Percentiles rank a stretch among this genome's conserved stretches.
phyloP scores from a whole-genome alignment of 345 rosid species.

The Eucalyptus urophylla region DNA sequence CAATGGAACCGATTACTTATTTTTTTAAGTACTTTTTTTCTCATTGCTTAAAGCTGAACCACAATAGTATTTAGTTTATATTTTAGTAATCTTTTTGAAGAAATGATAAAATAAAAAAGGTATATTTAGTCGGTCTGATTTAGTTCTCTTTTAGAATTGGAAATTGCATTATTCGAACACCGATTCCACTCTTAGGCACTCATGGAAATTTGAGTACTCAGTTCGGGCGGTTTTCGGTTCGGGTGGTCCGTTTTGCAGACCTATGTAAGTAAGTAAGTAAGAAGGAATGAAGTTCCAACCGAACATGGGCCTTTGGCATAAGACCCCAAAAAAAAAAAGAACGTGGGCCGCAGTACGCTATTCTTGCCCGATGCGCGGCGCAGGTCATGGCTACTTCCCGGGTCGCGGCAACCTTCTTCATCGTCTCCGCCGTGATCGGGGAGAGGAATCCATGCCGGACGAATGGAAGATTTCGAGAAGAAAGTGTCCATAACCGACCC shows the following conservation, averaged over 20 bases:
- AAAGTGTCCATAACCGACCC: conserved; percentile 45
- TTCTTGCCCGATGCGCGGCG: neutral
- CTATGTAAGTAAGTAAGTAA: rapidly evolving
- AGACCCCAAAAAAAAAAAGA: too few relatives aligned
- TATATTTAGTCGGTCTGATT: rapidly evolving
- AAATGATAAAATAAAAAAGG: too few relatives aligned
- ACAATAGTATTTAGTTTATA: rapidly evolving
- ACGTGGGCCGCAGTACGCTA: neutral
- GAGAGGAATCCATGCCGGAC: neutral
- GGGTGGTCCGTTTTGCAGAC: too few relatives aligned
- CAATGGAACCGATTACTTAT: too few relatives aligned
- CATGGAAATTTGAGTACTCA: too few relatives aligned
- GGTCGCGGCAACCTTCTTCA: neutral
- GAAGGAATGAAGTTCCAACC: too few relatives aligned
- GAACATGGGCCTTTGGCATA: too few relatives aligned
- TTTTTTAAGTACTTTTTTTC: rapidly evolving
- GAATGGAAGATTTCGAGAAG: conserved; percentile 63
- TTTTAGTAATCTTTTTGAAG: too few relatives aligned
- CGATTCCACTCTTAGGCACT: too few relatives aligned
- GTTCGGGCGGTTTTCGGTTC: too few relatives aligned
- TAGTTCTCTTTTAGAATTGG: too few relatives aligned
- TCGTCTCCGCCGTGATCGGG: neutral
- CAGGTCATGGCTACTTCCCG: neutral
- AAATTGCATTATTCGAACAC: too few relatives aligned
- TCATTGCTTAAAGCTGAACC: rapidly evolving